These are phyloP conservation scores for Colletotrichum shisoi DNA, from an alignment of 2,329 filamentous ascomycete genomes.

Conservation along the genomic window DNA sequence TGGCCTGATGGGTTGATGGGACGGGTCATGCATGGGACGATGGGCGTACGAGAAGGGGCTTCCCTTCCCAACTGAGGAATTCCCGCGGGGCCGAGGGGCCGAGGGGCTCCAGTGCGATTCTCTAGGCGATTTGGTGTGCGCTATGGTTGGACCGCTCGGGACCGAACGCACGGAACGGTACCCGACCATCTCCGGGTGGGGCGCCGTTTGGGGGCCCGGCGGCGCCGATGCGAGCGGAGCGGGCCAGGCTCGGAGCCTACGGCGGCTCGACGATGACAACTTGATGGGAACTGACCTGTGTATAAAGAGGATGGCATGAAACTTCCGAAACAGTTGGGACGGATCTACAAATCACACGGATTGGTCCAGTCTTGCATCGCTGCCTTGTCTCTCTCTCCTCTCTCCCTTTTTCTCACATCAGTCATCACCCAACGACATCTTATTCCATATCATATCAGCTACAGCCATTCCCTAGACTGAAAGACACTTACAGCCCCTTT, in stretches of 20 bases:
- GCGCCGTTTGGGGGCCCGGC: neutral
- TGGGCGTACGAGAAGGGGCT: neutral
- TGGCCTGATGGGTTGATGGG: too few relatives aligned
- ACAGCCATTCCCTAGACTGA: neutral
- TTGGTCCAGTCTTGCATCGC: too few relatives aligned
- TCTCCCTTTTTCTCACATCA: neutral
- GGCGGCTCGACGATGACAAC: neutral
- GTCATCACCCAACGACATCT: too few relatives aligned
- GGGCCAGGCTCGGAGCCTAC: neutral
- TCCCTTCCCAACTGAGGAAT: neutral
- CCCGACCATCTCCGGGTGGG: conserved; percentile 1
- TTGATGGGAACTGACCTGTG: too few relatives aligned
- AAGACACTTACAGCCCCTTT: too few relatives aligned
- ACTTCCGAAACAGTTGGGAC: neutral
- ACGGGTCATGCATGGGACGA: neutral
- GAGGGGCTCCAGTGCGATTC: neutral
- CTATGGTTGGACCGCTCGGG: neutral
- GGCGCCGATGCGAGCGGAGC: neutral
- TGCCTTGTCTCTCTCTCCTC: neutral
- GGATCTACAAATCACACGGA: neutral
- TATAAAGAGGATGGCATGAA: conserved; percentile 1
- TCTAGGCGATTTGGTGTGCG: neutral
- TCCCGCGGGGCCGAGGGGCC: neutral
- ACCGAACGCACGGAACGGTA: neutral
- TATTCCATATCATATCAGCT: neutral